phyloP scores from a whole-genome alignment of 1,139 yeast genomes.

The Arxiozyma heterogenica region DNA sequence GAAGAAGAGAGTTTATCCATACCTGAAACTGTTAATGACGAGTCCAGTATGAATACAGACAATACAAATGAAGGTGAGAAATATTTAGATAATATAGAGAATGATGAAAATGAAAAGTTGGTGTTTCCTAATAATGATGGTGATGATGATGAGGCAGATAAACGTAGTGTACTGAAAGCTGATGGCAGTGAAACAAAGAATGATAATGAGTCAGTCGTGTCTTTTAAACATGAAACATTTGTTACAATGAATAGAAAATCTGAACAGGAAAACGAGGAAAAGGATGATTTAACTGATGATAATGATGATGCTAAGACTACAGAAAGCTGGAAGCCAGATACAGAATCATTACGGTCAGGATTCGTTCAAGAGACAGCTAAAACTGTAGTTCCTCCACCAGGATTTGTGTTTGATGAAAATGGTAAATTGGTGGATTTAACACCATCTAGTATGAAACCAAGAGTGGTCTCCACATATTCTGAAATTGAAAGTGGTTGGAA shows the following conservation, averaged over 20 bases:
- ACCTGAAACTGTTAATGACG: slow-evolving; percentile 3
- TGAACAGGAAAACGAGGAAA: neutral
- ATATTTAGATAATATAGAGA: neutral
- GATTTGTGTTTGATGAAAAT: slow-evolving; percentile 25
- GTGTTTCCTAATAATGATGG: slow-evolving; percentile 3
- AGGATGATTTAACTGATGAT: neutral
- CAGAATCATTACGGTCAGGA: slow-evolving; percentile 24
- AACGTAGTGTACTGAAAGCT: neutral
- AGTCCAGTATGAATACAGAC: neutral
- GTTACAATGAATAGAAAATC: neutral
- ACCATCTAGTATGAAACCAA: slow-evolving; percentile 24
- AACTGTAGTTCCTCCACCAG: slow-evolving; percentile 22
- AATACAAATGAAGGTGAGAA: neutral
- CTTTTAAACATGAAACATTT: neutral
- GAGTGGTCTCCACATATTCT: slow-evolving; percentile 25
- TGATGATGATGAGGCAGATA: neutral
- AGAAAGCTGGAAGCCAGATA: slow-evolving; percentile 27
- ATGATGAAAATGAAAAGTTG: slow-evolving; percentile 1
- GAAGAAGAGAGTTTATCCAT: slow-evolving; percentile 4
- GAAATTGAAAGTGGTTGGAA: slow-evolving; percentile 31
- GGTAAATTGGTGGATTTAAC: slow-evolving; percentile 25
- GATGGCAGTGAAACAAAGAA: too few species aligned
- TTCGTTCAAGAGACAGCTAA: slow-evolving; percentile 25
- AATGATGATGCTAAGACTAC: slow-evolving; percentile 4
- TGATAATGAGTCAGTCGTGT: neutral